Evolutionary conservation across 352 stramenopile genomes (phyloP).

Genomic region (Pythium brachiatum): DNA sequence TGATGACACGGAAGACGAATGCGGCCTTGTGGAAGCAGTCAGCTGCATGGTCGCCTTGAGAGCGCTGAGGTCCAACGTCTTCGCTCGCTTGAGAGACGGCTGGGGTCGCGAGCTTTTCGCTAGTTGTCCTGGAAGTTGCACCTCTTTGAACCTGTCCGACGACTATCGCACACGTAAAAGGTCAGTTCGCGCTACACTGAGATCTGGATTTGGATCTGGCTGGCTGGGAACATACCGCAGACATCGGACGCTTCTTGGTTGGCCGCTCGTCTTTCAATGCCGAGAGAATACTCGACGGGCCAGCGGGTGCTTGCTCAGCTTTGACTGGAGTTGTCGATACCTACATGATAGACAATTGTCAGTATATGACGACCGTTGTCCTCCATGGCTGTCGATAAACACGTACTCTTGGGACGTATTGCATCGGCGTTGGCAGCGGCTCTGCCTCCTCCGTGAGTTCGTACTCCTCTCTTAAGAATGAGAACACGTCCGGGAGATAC

Average conservation of each 20-base stretch:
- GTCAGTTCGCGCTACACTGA: too few species aligned
- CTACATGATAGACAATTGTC: neutral
- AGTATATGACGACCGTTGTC: neutral
- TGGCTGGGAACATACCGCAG: slow-evolving; percentile 3
- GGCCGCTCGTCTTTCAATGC: slow-evolving; percentile 51
- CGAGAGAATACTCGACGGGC: slow-evolving; percentile 55
- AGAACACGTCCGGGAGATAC: slow-evolving; percentile 46
- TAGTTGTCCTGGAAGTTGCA: slow-evolving; percentile 18
- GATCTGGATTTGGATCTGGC: too few species aligned
- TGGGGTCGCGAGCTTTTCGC: neutral
- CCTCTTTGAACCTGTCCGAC: slow-evolving; percentile 23
- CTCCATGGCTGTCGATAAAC: neutral
- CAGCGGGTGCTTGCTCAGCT: neutral
- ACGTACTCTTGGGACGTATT: slow-evolving; percentile 4
- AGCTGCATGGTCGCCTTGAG: neutral
- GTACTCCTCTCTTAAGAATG: slow-evolving; percentile 46
- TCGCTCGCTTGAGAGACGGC: neutral
- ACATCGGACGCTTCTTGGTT: slow-evolving; percentile 18
- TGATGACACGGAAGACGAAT: neutral
- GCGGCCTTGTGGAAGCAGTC: neutral
- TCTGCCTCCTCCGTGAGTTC: slow-evolving; percentile 53
- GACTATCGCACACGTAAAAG: slow-evolving; percentile 1
- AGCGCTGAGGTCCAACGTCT: neutral
- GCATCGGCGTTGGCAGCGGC: neutral
- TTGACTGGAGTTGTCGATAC: neutral